Base-by-base conservation (phyloP, 2,329 filamentous ascomycete species). In the Dactylonectria macrodidyma region DNA sequence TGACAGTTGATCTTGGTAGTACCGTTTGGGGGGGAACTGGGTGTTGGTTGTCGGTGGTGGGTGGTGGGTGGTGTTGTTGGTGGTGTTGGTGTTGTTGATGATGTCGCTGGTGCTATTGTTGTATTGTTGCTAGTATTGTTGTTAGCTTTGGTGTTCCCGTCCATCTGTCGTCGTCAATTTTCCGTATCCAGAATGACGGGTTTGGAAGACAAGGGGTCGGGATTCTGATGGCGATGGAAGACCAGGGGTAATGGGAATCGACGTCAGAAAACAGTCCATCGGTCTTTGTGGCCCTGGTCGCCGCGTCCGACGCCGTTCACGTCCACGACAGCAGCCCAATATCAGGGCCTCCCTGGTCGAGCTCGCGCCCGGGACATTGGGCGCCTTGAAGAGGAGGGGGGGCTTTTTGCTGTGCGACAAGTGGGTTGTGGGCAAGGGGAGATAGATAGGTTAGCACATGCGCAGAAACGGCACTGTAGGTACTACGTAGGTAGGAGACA, bases 351-450 rank as follows among this genome's bases (percentile, higher is more conserved):
- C 59, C 59, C 51, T 48, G 51, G 41, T 62, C 22, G 46, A 14
- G 51, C 22, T 36, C 44, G 36, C 26, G 16, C 38, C 51, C 46
- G 52, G 52, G 60, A 52, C 26, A 34, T 60, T 36, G 55, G 30
- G 41, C 41, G n/a, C 41, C 41, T 58, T 58, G 47, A 30, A 30
- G 26, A 7, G 7, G 26, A 7, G 7, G 26, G 22, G 57, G 36
- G 16, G 41, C 41, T n/a, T 19, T 59, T 59, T 22, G 46, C 46
- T 59, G 48, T 59, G 48, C 47, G 24, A 36, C 41, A 19, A 19
- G 47, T 34, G 47, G 47, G 34, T 36, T 60, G 58, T 60, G 58
- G 57, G 57, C 57, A 60, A 60, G 57, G 57, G 57, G 46, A 60
- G 36, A 38, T 38, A 38, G 36, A 30, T 4, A 30, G 26, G 26